Evolutionary conservation across 345 rosid genomes (phyloP), one percentile per base, ranked within the genome.

Genomic region (Rhizophora mangle): DNA sequence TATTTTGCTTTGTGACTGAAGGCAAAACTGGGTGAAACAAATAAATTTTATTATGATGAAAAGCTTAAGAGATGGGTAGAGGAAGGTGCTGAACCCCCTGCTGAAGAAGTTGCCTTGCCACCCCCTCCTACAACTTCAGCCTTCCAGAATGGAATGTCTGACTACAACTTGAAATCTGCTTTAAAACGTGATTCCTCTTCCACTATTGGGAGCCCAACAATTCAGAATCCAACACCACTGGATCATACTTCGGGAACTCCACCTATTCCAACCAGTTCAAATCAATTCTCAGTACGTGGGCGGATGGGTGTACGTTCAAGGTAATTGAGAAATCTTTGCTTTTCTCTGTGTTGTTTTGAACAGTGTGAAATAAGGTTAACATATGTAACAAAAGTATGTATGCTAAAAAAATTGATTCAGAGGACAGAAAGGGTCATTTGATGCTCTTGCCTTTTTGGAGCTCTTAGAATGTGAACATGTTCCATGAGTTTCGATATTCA

Each of bases 41-140:
- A 96, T 78, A 89, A 89, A 76, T 96, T 96, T 73, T 88, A 92
- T 60, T 96, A 86, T 57, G 98, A 96, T 64, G 98, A 90, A 71
- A 92, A 92, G 68, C 92, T 88, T 26, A 96, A 92, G 86, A 88
- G 93, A 86, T 92, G 99, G 99, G 92, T 96, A 63, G 97, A 96
- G 83, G 96, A 84, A 84, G 99, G 99, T 60, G 99, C 77, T 56
- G 95, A 86, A 69, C 88, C 90, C 49, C 88, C 93, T 59, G 88
- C 96, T 32, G 97, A 90, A 76, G 96, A 89, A 81, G 74, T 91
- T 60, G 87, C 88, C 29, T 68, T 87, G 70, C 80, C 96, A 36
- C 98, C 98, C 65, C 99, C 99, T 74, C 99, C 99, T 36, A 89
- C 90, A 19, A 53, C 79, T n/a, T 64, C 88, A 53, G 66, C 84